Percentiles rank a stretch among this genome's conserved stretches.
These are phyloP conservation scores for Annulohypoxylon truncatum DNA, from an alignment of 2,329 filamentous ascomycete species.

Conservation along the genomic window DNA sequence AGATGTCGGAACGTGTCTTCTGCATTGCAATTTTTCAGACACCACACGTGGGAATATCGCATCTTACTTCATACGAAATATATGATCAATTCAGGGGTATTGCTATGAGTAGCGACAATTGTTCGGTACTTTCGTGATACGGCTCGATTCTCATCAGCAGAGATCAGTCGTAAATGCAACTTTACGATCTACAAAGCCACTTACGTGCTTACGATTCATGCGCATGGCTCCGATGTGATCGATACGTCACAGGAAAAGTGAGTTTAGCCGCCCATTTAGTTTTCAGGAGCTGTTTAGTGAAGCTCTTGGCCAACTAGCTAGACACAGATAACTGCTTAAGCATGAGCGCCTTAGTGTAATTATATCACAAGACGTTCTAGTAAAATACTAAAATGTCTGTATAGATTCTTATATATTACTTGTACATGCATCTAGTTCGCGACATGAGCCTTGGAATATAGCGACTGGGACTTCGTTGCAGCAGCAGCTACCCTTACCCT, in stretches of 20 bases:
- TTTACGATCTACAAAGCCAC: slow-evolving; percentile 20
- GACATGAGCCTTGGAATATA: neutral
- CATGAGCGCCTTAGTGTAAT: neutral
- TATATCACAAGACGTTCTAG: neutral
- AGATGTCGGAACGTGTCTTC: slow-evolving; percentile 28
- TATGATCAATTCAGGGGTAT: slow-evolving; percentile 17
- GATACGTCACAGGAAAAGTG: slow-evolving; percentile 11
- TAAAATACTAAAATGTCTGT: neutral
- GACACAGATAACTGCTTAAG: neutral
- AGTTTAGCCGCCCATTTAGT: slow-evolving; percentile 1
- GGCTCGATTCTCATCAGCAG: slow-evolving; percentile 11
- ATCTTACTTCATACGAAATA: slow-evolving; percentile 13
- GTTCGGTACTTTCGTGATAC: slow-evolving; percentile 2
- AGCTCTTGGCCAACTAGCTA: slow-evolving; percentile 11
- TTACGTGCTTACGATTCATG: slow-evolving; percentile 31
- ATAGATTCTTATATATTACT: neutral
- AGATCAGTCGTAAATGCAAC: slow-evolving; percentile 16
- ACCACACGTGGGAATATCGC: slow-evolving; percentile 25
- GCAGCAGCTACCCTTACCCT: neutral
- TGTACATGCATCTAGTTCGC: neutral
- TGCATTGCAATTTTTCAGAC: slow-evolving; percentile 19
- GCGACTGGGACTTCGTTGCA: neutral
- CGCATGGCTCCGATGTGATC: neutral
- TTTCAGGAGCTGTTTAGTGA: neutral
- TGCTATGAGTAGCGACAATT: neutral